Percentiles rank a stretch among this genome's conserved stretches.
phyloP scores from a whole-genome alignment of 257 asterid species.

The Lycium ferocissimum region DNA sequence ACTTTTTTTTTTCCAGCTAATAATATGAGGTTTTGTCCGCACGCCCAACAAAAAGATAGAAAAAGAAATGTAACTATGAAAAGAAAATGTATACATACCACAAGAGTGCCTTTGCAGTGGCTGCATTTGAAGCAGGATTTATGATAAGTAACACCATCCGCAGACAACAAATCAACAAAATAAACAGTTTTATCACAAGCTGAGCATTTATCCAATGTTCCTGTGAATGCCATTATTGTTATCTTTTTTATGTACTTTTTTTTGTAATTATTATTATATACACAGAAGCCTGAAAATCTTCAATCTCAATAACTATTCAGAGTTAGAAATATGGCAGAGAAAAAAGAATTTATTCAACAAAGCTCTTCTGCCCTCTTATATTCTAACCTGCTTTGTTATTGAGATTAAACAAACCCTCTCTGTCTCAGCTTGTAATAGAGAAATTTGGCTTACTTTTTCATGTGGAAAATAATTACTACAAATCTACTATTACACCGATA shows the following conservation, averaged over 20 bases:
- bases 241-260: neutral
- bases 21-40: too few relatives aligned
- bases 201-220: constrained; percentile 65
- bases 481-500: constrained; percentile 38
- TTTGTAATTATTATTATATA: neutral
- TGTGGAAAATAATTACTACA: constrained; percentile 38
- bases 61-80: neutral
- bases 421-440: constrained; percentile 28
- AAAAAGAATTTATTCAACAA: neutral
- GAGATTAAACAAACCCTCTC: constrained; percentile 42
- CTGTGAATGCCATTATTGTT: constrained; percentile 51
- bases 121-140: constrained; percentile 64
- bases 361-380: constrained; percentile 2
- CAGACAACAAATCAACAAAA: constrained; percentile 64
- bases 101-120: constrained; percentile 88
- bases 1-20: too few relatives aligned
- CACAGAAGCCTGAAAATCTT: constrained; percentile 25
- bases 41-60: too few relatives aligned
- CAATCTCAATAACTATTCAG: constrained; percentile 13
- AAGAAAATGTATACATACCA: constrained; percentile 47
- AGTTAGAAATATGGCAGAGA: constrained; percentile 26
- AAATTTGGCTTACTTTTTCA: constrained; percentile 24
- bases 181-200: constrained; percentile 65
- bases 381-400: constrained; percentile 43
- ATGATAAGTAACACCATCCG: constrained; percentile 63